Evolutionary conservation across 768 basidiomycete species (phyloP).

Genomic region (Leccinum subgranulosum): DNA sequence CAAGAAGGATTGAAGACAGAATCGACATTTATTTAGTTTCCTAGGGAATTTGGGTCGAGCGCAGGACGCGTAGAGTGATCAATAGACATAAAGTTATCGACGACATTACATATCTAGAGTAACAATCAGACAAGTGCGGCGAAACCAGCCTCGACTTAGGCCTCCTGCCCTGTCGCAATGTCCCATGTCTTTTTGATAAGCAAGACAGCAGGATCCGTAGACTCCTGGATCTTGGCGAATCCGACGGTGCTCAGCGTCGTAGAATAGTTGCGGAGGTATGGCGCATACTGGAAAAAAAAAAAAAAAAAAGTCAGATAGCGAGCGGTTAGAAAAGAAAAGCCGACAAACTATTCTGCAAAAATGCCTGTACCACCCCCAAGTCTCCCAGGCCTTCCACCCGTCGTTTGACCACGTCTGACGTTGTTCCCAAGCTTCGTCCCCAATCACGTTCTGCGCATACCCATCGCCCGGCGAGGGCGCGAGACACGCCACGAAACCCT

Average conservation of each 20-base stretch:
- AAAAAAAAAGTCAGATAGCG: constrained; percentile 2
- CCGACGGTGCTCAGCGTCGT: constrained; percentile 69
- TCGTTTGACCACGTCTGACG: constrained; percentile 66
- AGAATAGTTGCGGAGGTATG: constrained; percentile 72
- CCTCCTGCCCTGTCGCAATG: constrained; percentile 61
- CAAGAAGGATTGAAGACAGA: constrained; percentile 26
- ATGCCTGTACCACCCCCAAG: constrained; percentile 89
- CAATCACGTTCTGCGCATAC: constrained; percentile 54
- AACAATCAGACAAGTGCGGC: background rate
- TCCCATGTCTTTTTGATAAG: constrained; percentile 70
- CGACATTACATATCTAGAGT: constrained; percentile 1
- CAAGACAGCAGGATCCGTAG: constrained; percentile 52
- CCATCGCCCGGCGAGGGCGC: constrained; percentile 40
- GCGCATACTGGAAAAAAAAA: constrained; percentile 58
- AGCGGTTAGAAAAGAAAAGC: background rate
- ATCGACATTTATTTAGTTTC: background rate
- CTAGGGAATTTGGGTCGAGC: background rate
- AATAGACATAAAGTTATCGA: constrained; percentile 20
- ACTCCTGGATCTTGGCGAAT: constrained; percentile 59
- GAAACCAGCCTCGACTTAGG: constrained; percentile 12
- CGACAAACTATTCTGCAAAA: constrained; percentile 74
- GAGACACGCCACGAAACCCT: constrained; percentile 70
- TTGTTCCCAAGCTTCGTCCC: constrained; percentile 66
- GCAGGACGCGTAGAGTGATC: constrained; percentile 3
- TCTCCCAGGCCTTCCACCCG: constrained; percentile 84